Evolutionary conservation across 2,329 filamentous ascomycete species (phyloP).

Genomic region (Chaetomium olivaceum): DNA sequence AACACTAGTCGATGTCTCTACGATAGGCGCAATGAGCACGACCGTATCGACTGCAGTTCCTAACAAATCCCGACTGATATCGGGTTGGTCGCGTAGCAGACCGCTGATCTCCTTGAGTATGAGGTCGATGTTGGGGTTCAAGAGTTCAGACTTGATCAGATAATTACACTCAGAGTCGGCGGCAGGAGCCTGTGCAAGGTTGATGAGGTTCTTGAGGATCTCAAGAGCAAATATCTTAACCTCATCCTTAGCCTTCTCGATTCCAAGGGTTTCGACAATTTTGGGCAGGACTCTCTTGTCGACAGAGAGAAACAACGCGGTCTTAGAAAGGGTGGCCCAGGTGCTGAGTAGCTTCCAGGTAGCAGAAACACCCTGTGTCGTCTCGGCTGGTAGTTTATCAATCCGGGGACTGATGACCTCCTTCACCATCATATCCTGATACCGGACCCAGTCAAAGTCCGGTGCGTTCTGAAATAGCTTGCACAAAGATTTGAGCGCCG

Average conservation of each 20-base stretch:
- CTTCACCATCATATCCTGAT: slow-evolving; percentile 68
- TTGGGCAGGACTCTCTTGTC: slow-evolving; percentile 67
- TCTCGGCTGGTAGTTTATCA: slow-evolving; percentile 77
- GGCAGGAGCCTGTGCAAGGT: slow-evolving; percentile 57
- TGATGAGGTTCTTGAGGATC: slow-evolving; percentile 70
- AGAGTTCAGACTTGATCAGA: slow-evolving; percentile 55
- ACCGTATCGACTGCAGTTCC: slow-evolving; percentile 78
- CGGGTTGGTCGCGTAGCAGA: slow-evolving; percentile 60
- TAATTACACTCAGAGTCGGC: slow-evolving; percentile 58
- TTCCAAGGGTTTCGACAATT: slow-evolving; percentile 70
- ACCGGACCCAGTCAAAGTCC: slow-evolving; percentile 69
- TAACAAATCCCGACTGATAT: slow-evolving; percentile 70
- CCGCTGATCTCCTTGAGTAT: slow-evolving; percentile 67
- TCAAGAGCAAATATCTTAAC: slow-evolving; percentile 81
- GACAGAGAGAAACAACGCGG: slow-evolving; percentile 65
- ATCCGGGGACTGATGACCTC: slow-evolving; percentile 78
- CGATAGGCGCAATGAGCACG: slow-evolving; percentile 70
- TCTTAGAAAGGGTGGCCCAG: slow-evolving; percentile 70
- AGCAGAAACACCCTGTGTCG: slow-evolving; percentile 83
- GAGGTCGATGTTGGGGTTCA: slow-evolving; percentile 58
- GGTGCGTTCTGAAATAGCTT: slow-evolving; percentile 74
- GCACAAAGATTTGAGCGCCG: slow-evolving; percentile 79
- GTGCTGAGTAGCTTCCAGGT: slow-evolving; percentile 77
- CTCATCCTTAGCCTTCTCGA: slow-evolving; percentile 69
- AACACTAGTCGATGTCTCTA: slow-evolving; percentile 68